A percentile compares a stretch with the other conserved stretches of the same genome.
Conservation (phyloP, 2,329 filamentous ascomycete genomes). For the Aspergillus sp. region DNA sequence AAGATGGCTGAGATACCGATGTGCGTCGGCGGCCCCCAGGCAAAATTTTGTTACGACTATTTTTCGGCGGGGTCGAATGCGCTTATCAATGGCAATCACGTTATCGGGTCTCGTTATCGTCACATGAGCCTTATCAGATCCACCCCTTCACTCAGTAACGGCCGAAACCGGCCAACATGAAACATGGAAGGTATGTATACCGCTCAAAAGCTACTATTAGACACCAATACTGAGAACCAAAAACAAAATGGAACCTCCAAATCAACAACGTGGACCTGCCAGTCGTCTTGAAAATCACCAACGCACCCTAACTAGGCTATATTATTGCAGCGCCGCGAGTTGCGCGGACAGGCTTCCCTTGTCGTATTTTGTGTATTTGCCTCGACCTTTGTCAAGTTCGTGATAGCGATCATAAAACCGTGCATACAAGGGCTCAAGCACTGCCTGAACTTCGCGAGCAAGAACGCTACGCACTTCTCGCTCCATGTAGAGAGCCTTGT, state of each 20-base stretch:
- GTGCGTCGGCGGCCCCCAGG: slow-evolving; percentile 14
- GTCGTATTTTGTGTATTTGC: slow-evolving; percentile 98
- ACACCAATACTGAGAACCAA: not conserved
- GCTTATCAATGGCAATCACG: slow-evolving; percentile 41
- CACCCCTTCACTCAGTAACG: not conserved
- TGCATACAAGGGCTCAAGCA: slow-evolving; percentile 91
- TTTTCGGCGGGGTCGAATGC: slow-evolving; percentile 28
- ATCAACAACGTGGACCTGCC: slow-evolving; percentile 2
- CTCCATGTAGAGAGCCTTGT: slow-evolving; percentile 87
- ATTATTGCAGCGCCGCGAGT: slow-evolving; percentile 47
- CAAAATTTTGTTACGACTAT: slow-evolving; percentile 32
- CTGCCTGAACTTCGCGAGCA: slow-evolving; percentile 79
- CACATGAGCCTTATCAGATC: slow-evolving; percentile 20
- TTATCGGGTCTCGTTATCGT: slow-evolving; percentile 30
- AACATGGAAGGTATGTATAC: too few species aligned
- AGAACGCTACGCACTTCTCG: slow-evolving; percentile 80
- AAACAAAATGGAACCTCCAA: not conserved
- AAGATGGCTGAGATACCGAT: slow-evolving; percentile 14
- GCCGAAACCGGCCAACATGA: slow-evolving; percentile 3
- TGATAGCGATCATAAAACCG: slow-evolving; percentile 97
- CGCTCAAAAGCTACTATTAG: not conserved
- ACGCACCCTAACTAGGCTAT: not conserved
- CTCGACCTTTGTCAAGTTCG: slow-evolving; percentile 95
- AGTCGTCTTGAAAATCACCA: not conserved
- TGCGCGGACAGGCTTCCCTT: slow-evolving; percentile 73